phyloP scores from a whole-genome alignment of 495 filamentous ascomycete species.

The Aspergillus affinis region DNA sequence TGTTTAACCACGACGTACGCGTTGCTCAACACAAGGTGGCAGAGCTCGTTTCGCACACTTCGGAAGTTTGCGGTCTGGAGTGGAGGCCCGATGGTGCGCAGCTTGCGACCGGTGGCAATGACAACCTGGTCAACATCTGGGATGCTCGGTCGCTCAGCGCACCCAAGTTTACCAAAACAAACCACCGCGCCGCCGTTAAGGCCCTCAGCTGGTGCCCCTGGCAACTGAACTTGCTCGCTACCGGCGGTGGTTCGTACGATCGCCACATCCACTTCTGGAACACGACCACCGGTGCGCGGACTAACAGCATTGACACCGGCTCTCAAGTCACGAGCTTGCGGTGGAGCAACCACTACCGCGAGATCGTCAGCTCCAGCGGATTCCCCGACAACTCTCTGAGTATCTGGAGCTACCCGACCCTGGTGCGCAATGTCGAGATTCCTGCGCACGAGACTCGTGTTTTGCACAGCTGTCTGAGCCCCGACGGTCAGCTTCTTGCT shows the following conservation, averaged over 20 bases:
- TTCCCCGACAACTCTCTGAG: constrained; percentile 98
- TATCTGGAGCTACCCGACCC: constrained; percentile 97
- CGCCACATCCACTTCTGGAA: constrained; percentile 99
- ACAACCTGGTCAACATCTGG: constrained; percentile 99
- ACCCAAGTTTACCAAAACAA: constrained; percentile 98
- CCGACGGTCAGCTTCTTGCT: constrained; percentile 95
- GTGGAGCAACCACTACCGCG: constrained; percentile 95
- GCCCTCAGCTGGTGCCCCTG: constrained; percentile 98
- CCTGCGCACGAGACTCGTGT: constrained; percentile 98
- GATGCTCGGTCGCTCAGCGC: constrained; percentile 88
- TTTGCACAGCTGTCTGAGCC: constrained; percentile 90
- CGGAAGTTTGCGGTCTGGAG: constrained; percentile 96
- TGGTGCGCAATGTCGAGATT: constrained; percentile 97
- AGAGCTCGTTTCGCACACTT: constrained; percentile 93
- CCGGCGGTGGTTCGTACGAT: constrained; percentile 94
- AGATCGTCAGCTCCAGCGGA: constrained; percentile 94
- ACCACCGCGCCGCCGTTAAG: constrained; percentile 98
- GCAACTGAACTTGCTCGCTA: constrained; percentile 95
- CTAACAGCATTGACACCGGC: constrained; percentile 98
- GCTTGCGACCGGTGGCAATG: constrained; percentile 95
- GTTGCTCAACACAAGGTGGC: constrained; percentile 97
- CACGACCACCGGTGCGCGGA: constrained; percentile 90
- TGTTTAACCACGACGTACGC: constrained; percentile 98
- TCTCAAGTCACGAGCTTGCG: constrained; percentile 93
- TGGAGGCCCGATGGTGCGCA: constrained; percentile 96